phyloP scores from a whole-genome alignment of 1,284 basidiomycete genomes.

The Puccinia hordei region DNA sequence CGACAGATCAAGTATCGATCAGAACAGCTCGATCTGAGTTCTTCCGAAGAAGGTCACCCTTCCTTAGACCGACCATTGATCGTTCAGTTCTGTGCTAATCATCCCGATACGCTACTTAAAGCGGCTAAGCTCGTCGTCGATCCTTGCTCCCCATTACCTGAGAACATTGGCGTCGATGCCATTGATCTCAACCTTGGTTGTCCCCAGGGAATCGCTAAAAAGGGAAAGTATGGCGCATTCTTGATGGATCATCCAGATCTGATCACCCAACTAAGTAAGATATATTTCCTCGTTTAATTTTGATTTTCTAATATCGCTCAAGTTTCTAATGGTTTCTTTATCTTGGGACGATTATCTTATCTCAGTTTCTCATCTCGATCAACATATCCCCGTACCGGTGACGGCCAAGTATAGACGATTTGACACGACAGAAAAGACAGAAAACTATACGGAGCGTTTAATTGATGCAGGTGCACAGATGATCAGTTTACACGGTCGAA shows the following conservation, averaged over 20 bases:
- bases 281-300: background rate
- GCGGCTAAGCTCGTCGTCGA: constrained; percentile 66
- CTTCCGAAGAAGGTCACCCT: constrained; percentile 68
- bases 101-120: constrained; percentile 74
- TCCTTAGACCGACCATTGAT: constrained; percentile 77
- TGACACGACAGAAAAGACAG: constrained; percentile 78
- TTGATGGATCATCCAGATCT: constrained; percentile 93
- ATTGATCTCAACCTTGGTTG: constrained; percentile 95
- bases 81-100: constrained; percentile 89
- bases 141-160: constrained; percentile 55
- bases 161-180: constrained; percentile 69
- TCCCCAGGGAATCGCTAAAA: constrained; percentile 89
- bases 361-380: constrained; percentile 78
- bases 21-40: constrained; percentile 70
- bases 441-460: constrained; percentile 91
- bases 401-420: constrained; percentile 96
- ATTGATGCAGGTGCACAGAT: constrained; percentile 94
- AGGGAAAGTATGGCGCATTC: constrained; percentile 85
- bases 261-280: constrained; percentile 72
- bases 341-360: background rate
- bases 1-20: constrained; percentile 65
- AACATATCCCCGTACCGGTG: constrained; percentile 81
- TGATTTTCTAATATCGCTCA: no score
- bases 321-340: background rate
- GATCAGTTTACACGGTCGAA: constrained; percentile 86